Evolutionary conservation across 805 yeast species (phyloP).

Genomic region (Danielia reshetovae): DNA sequence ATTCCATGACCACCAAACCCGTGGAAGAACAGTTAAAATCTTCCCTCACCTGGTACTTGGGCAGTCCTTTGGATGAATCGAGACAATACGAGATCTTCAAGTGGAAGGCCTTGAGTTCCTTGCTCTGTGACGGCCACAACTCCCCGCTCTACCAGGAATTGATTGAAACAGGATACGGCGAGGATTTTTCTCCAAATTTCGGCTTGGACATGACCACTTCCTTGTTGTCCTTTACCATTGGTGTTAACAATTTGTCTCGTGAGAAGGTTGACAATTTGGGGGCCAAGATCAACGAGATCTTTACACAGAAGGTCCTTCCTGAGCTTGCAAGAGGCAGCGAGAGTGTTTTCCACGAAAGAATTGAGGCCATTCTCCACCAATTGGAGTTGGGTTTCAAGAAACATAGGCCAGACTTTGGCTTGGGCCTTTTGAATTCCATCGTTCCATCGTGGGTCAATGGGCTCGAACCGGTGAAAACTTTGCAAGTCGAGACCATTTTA

Average conservation of each 20-base stretch:
- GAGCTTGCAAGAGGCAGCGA: constrained; percentile 22
- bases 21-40: constrained; percentile 72
- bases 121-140: constrained; percentile 86
- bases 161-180: constrained; percentile 79
- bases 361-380: constrained; percentile 88
- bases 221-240: constrained; percentile 73
- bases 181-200: constrained; percentile 81
- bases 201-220: constrained; percentile 85
- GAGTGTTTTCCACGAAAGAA: constrained; percentile 34
- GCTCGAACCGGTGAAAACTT: constrained; percentile 65
- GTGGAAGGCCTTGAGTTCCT: constrained; percentile 62
- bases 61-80: constrained; percentile 55
- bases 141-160: constrained; percentile 85
- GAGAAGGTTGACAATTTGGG: constrained; percentile 48
- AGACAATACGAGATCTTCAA: constrained; percentile 62
- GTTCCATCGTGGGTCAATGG: constrained; percentile 86
- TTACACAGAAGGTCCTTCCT: constrained; percentile 38
- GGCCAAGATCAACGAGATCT: constrained; percentile 41
- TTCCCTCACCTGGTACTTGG: constrained; percentile 86
- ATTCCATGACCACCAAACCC: constrained; percentile 48
- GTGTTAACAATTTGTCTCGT: constrained; percentile 68
- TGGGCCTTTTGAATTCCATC: constrained; percentile 66
- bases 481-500: constrained; percentile 64
- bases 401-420: constrained; percentile 86
- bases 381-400: constrained; percentile 79